Evolutionary conservation across 2,329 filamentous ascomycete genomes (phyloP).

Genomic region (Aspergillus oerlinghausenensis): DNA sequence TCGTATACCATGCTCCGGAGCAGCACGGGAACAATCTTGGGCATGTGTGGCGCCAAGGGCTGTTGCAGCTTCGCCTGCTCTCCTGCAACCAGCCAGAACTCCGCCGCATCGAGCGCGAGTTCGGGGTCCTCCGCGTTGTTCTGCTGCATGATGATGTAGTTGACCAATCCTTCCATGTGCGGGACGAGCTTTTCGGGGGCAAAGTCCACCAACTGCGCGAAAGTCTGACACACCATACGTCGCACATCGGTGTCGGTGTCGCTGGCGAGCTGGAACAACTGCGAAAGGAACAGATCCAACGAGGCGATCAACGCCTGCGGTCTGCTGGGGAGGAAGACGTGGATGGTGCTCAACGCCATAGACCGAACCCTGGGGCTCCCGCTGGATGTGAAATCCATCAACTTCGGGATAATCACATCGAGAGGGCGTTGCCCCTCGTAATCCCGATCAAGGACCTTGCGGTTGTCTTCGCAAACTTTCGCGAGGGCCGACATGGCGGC

Average conservation of each 20-base stretch:
- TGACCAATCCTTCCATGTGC: slow-evolving; percentile 80
- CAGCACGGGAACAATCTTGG: slow-evolving; percentile 82
- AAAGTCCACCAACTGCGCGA: slow-evolving; percentile 87
- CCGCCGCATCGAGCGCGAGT: slow-evolving; percentile 86
- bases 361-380: slow-evolving; percentile 71
- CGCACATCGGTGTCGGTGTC: slow-evolving; percentile 79
- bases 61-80: slow-evolving; percentile 79
- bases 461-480: slow-evolving; percentile 97
- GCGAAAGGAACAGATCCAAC: slow-evolving; percentile 74
- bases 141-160: slow-evolving; percentile 90
- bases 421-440: slow-evolving; percentile 85
- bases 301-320: slow-evolving; percentile 76
- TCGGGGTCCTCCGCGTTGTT: slow-evolving; percentile 76
- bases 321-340: slow-evolving; percentile 83
- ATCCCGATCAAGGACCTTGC: slow-evolving; percentile 76
- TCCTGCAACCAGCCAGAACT: slow-evolving; percentile 94
- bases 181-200: slow-evolving; percentile 86
- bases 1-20: slow-evolving; percentile 95
- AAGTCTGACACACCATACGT: slow-evolving; percentile 86
- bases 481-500: slow-evolving; percentile 87
- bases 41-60: slow-evolving; percentile 70
- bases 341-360: slow-evolving; percentile 77
- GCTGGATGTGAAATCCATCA: slow-evolving; percentile 80
- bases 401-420: slow-evolving; percentile 81
- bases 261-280: slow-evolving; percentile 74